Evolutionary conservation across 257 asterid species (phyloP).

Genomic region (Jacaranda mimosifolia): DNA sequence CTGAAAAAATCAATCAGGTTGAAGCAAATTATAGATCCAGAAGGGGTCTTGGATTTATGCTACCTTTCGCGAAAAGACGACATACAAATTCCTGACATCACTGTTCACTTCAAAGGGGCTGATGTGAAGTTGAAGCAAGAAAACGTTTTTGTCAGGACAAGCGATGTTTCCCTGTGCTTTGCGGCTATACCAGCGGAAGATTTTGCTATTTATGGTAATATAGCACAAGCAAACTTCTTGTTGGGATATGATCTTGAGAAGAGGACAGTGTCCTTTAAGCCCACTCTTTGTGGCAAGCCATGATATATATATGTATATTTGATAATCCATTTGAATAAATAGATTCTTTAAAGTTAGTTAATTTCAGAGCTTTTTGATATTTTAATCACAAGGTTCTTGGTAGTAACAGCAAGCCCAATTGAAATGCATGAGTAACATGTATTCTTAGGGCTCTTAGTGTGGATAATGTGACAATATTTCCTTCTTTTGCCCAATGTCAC

Average conservation of each 20-base stretch:
- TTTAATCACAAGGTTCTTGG: too few relatives aligned
- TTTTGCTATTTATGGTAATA: slow-evolving; percentile 46
- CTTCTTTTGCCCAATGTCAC: too few relatives aligned
- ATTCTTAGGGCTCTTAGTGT: too few relatives aligned
- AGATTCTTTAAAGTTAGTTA: too few relatives aligned
- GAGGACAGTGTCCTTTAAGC: slow-evolving; percentile 48
- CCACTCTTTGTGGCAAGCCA: slow-evolving; percentile 39
- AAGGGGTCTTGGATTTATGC: slow-evolving; percentile 32
- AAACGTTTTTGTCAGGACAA: slow-evolving; percentile 36
- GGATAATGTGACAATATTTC: too few relatives aligned
- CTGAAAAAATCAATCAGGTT: slow-evolving; percentile 11
- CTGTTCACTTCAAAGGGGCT: slow-evolving; percentile 47
- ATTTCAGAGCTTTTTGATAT: too few relatives aligned
- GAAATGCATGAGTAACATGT: too few relatives aligned
- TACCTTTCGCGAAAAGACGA: not conserved
- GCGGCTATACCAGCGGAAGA: slow-evolving; percentile 19
- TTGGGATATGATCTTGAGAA: slow-evolving; percentile 54
- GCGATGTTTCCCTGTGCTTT: slow-evolving; percentile 24
- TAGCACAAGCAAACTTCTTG: slow-evolving; percentile 54
- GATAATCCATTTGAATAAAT: too few relatives aligned
- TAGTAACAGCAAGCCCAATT: too few relatives aligned
- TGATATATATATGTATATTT: not conserved
- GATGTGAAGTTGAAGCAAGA: slow-evolving; percentile 38
- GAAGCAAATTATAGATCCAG: slow-evolving; percentile 28
- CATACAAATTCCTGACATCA: slow-evolving; percentile 10